Conservation (phyloP, 768 basidiomycete genomes). For the Lentinula boryana region DNA sequence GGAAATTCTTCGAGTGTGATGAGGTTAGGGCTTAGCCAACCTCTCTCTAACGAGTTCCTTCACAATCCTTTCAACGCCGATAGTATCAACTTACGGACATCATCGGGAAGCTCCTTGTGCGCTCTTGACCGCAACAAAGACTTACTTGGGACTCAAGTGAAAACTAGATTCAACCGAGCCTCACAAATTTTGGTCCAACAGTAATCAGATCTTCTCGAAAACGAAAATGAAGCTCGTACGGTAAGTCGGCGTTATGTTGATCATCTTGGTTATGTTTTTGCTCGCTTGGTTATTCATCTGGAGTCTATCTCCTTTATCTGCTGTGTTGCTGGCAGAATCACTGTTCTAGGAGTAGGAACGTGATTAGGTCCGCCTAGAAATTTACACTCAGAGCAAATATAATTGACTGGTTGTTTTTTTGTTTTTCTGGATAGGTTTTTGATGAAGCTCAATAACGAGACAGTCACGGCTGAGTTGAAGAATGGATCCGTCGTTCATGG, state of each 20-base stretch:
- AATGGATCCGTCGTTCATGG: conserved; percentile 94
- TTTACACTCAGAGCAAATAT: background rate
- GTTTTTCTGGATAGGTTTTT: conserved; percentile 60
- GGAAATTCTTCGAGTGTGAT: no score
- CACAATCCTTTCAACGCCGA: no score
- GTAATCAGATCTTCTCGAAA: background rate
- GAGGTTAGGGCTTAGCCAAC: background rate
- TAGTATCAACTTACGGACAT: no score
- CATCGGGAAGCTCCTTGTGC: background rate
- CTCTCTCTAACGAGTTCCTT: no score
- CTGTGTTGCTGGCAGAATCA: no score
- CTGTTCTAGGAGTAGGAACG: background rate
- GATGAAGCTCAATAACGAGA: conserved; percentile 99
- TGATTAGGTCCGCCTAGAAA: background rate
- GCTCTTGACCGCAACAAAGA: no score
- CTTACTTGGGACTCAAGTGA: background rate
- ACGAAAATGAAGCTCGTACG: conserved; percentile 77
- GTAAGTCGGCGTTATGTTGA: conserved; percentile 27
- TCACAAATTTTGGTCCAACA: background rate
- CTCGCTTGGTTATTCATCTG: background rate
- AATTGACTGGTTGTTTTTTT: conserved; percentile 7
- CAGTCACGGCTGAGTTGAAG: conserved; percentile 96
- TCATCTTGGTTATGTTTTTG: background rate
- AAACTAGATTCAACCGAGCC: background rate
- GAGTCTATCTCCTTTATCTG: no score